phyloP scores from a whole-genome alignment of 108 stramenopile species.

The Conticribra guillardii region DNA sequence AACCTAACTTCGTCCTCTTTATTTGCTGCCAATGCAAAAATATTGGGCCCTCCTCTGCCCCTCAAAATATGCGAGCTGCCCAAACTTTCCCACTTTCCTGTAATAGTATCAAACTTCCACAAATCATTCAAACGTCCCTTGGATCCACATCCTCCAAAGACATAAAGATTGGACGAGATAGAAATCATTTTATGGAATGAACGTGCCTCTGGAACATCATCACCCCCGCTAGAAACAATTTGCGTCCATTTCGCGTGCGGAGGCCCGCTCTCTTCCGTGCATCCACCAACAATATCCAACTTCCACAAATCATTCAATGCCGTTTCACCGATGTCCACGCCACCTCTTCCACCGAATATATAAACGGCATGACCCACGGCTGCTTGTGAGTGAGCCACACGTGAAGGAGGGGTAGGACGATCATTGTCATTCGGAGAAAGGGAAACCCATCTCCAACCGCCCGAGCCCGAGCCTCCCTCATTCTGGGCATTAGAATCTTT shows the following conservation, averaged over 20 bases:
- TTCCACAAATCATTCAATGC: too few relatives aligned
- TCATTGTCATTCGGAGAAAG: too few relatives aligned
- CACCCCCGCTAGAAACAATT: conserved; percentile 7
- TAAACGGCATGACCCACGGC: too few relatives aligned
- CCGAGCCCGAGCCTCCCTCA: too few relatives aligned
- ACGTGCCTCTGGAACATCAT: conserved; percentile 53
- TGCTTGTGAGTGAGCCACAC: too few relatives aligned
- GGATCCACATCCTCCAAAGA: conserved; percentile 73
- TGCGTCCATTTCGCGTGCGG: conserved; percentile 49
- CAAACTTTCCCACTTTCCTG: conserved; percentile 44
- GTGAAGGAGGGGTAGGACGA: too few relatives aligned
- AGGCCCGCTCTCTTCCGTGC: too few relatives aligned
- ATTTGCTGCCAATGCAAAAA: conserved; percentile 47
- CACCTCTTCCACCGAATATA: too few relatives aligned
- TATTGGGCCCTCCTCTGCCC: conserved; percentile 70
- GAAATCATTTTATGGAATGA: conserved; percentile 72
- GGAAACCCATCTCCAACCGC: conserved; percentile 39
- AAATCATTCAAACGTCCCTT: conserved; percentile 61
- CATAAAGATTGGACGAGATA: conserved; percentile 47
- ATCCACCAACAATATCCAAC: too few relatives aligned
- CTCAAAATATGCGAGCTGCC: conserved; percentile 19
- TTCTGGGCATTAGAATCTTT: conserved; percentile 12
- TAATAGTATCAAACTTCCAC: conserved; percentile 56
- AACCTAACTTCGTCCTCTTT: conserved; percentile 14
- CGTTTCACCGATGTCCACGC: too few relatives aligned